Percentiles rank a stretch among this genome's conserved stretches.
These are phyloP conservation scores for Camellia japonica DNA, from an alignment of 148 eudicot genomes.

Conservation along the genomic window DNA sequence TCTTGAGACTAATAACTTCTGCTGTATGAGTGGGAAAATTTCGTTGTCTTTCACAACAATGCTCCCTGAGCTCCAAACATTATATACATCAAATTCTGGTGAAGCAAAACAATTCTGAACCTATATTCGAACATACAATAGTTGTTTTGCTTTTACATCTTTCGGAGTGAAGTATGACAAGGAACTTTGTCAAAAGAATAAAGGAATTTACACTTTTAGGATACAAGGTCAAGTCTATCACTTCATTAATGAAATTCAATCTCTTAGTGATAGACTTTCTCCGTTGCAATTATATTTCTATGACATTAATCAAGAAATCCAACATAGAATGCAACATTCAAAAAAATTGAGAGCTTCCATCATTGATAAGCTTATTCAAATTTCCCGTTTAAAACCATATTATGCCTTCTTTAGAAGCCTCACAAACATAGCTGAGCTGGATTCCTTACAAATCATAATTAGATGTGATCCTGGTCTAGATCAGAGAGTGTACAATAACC, in stretches of 20 bases:
- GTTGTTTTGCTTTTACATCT: background rate
- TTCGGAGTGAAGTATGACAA: slow-evolving; percentile 17
- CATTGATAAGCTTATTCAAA: background rate
- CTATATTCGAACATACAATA: background rate
- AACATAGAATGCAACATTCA: background rate
- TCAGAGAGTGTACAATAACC: background rate
- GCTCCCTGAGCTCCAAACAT: background rate
- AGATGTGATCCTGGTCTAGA: background rate
- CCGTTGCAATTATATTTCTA: slow-evolving; percentile 15
- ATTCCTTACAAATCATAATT: background rate
- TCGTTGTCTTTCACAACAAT: background rate
- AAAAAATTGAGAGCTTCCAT: background rate
- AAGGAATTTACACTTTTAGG: slow-evolving; percentile 11
- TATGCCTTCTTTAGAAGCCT: background rate
- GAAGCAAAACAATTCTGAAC: background rate
- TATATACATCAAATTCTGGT: background rate
- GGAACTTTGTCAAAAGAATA: background rate
- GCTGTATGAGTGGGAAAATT: background rate
- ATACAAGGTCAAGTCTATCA: slow-evolving; percentile 13
- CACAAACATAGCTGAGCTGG: background rate
- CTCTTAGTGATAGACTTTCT: background rate
- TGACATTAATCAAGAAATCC: background rate
- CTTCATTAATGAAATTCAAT: background rate
- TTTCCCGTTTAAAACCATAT: background rate
- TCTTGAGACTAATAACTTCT: slow-evolving; percentile 2